These are phyloP conservation scores for Gamsiella multidivaricata DNA, from an alignment of 192 early-diverging fungal genomes.

Conservation along the genomic window DNA sequence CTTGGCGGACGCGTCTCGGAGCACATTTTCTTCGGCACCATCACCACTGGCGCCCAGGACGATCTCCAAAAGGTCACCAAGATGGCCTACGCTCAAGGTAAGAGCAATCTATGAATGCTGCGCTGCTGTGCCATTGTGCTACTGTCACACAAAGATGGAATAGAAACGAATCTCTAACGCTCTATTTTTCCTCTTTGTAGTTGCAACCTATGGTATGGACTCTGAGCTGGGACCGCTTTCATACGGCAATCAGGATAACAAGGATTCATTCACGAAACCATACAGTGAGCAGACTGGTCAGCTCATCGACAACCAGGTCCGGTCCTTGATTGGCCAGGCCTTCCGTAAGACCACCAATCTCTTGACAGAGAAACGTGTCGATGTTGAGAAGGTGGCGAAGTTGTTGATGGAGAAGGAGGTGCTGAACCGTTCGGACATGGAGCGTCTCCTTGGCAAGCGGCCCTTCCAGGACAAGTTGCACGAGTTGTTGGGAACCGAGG, in stretches of 20 bases:
- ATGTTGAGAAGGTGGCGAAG: constrained; percentile 93
- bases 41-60: constrained; percentile 98
- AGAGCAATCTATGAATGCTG: neutral
- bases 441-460: constrained; percentile 84
- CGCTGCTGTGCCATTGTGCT: neutral
- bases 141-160: neutral
- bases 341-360: constrained; percentile 87
- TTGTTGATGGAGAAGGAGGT: constrained; percentile 97
- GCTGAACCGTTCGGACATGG: constrained; percentile 95
- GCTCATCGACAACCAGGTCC: constrained; percentile 95
- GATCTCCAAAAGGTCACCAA: constrained; percentile 97
- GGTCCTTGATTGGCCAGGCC: constrained; percentile 82
- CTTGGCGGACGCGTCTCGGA: constrained; percentile 89
- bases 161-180: neutral
- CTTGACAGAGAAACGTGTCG: constrained; percentile 83
- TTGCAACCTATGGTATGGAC: constrained; percentile 97
- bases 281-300: constrained; percentile 95
- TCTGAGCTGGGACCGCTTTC: constrained; percentile 86
- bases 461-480: constrained; percentile 78
- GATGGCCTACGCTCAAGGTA: constrained; percentile 92
- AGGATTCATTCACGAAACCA: constrained; percentile 91
- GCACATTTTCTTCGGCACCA: constrained; percentile 90
- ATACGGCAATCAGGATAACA: constrained; percentile 74
- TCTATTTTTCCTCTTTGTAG: constrained; percentile 27
- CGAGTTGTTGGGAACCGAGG: constrained; percentile 46